phyloP scores from a whole-genome alignment of 2,329 filamentous ascomycete genomes.

The Dryadomyces quercivorus region DNA sequence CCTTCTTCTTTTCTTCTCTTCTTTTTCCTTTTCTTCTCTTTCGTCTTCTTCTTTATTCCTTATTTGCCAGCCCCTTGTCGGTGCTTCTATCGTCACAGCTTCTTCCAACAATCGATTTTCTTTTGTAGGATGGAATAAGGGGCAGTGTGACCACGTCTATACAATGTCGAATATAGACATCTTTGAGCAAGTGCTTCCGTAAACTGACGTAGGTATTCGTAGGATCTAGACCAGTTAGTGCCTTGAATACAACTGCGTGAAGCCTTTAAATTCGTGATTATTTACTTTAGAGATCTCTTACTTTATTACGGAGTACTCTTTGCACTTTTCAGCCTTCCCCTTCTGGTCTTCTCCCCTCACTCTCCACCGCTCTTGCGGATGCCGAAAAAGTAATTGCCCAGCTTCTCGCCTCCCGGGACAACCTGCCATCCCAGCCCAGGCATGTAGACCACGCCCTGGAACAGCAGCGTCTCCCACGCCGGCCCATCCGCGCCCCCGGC shows the following conservation, averaged over 20 bases:
- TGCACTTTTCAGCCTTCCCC: neutral
- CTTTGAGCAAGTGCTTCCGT: too few species aligned
- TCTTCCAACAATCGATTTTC: neutral
- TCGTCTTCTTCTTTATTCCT: too few species aligned
- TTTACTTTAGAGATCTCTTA: too few species aligned
- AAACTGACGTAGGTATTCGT: too few species aligned
- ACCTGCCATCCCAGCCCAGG: constrained; percentile 85
- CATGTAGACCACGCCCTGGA: constrained; percentile 80
- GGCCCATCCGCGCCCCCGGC: constrained; percentile 21
- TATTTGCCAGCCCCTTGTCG: too few species aligned
- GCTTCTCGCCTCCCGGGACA: constrained; percentile 66
- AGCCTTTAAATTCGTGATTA: neutral
- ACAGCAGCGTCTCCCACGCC: constrained; percentile 44
- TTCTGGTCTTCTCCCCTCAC: too few species aligned
- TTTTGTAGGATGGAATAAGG: neutral
- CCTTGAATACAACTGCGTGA: neutral
- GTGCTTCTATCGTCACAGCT: neutral
- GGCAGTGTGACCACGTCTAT: too few species aligned
- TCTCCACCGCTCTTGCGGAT: constrained; percentile 37
- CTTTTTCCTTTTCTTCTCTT: neutral
- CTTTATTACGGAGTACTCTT: too few species aligned
- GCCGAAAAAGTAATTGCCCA: constrained; percentile 95
- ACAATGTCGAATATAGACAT: too few species aligned
- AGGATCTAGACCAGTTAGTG: neutral
- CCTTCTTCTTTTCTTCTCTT: neutral